Evolutionary conservation across 139 green algal species (phyloP).

Genomic region (Coelastrella sp.): DNA sequence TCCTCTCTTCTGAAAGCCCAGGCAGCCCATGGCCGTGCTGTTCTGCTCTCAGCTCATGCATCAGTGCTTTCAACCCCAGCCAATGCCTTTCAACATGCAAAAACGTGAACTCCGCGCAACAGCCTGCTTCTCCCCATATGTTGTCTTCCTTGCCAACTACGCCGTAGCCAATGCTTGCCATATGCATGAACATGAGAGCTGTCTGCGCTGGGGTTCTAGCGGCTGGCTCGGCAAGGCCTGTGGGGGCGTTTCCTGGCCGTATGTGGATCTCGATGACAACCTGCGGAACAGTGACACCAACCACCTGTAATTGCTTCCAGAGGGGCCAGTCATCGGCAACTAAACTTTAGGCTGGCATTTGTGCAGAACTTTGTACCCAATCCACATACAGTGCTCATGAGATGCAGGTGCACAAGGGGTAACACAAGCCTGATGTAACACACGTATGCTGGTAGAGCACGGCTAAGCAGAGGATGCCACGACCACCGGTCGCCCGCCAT

Average conservation of each 20-base stretch:
- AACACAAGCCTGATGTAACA: too few relatives aligned
- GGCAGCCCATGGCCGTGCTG: neutral
- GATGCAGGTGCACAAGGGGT: too few relatives aligned
- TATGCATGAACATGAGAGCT: constrained; percentile 26
- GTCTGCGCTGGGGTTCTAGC: constrained; percentile 20
- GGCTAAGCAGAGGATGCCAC: too few relatives aligned
- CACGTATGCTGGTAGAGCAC: too few relatives aligned
- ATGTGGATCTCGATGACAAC: constrained; percentile 34
- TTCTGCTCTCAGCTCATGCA: neutral
- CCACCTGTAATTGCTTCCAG: neutral
- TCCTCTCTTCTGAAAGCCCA: neutral
- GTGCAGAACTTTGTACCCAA: too few relatives aligned
- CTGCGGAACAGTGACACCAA: neutral
- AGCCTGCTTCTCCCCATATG: constrained; percentile 24
- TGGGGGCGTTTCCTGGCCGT: neutral
- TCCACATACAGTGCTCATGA: too few relatives aligned
- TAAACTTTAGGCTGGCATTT: neutral
- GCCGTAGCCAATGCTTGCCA: constrained; percentile 28
- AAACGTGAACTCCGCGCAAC: constrained; percentile 38
- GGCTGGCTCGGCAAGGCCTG: neutral
- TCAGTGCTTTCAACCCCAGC: neutral
- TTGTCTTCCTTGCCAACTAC: constrained; percentile 36
- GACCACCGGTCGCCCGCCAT: too few relatives aligned
- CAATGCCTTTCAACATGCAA: constrained; percentile 28
- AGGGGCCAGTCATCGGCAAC: neutral